Evolutionary conservation across 1,139 yeast genomes (phyloP), one percentile per base, ranked within the genome.

Genomic region (Yamadazyma oceani): DNA sequence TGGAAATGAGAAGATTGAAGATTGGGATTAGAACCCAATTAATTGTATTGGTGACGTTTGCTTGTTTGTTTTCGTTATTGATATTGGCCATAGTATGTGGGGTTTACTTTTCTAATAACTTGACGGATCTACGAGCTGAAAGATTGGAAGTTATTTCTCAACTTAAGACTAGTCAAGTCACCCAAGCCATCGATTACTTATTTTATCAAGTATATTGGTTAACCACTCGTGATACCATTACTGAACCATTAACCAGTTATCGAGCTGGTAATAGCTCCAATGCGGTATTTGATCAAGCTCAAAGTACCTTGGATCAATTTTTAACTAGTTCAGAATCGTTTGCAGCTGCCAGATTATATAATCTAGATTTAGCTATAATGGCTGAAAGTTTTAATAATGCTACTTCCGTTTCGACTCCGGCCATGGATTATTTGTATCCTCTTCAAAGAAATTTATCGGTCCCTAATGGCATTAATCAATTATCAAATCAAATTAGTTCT

Each of bases 31-130:
- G 80, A 46, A 76, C 82, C 31, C 97, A 90, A 66, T 79, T 90
- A 41, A 83, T 88, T 43, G 75, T 81, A n/a, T 66, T 89, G 36
- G 96, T 88, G 49, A 73, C 86, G 44, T 66, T 83, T 45, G 86
- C 89, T 24, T 85, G 95, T 17, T 69, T 86, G 29, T 66, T 86
- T 37, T 88, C 97, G 2, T 69, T 90, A 37, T 66, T 85, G 23
- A 78, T 87, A 5, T 64, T 90, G 35, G 92, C 95, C 10, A 66
- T 86, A 19, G 87, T 85, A 8, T 80, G 95, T 2, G 95, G 95
- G 34, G 78, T 85, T 7, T 87, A 85, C 60, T 87, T 85, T 54
- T 78, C 88, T 13, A 58, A 68, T 19, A 84, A 80, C 49, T 78
- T 83, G 42, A 75, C 80, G 35, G 62, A 73, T 37, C 62, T 85